phyloP scores from a whole-genome alignment of 306 rosid genomes.

The Gastrolobium bilobum region DNA sequence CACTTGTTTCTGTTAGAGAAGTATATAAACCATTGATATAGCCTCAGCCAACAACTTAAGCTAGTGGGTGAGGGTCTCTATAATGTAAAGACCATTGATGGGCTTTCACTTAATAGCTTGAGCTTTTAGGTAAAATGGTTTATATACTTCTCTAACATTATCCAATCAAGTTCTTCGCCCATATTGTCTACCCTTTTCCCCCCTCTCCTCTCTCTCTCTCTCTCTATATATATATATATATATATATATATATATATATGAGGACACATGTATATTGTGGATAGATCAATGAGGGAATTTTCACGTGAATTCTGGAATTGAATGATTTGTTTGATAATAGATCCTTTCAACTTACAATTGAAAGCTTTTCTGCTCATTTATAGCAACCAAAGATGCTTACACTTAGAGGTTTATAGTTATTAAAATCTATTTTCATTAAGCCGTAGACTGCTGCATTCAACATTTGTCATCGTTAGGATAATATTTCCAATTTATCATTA shows the following conservation, averaged over 20 bases:
- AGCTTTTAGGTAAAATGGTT: too few species aligned
- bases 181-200: not conserved
- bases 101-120: too few species aligned
- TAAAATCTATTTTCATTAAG: constrained; percentile 29
- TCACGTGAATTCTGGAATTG: constrained; percentile 32
- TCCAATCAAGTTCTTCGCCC: constrained; percentile 3
- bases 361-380: constrained; percentile 13
- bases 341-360: constrained; percentile 8
- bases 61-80: too few species aligned
- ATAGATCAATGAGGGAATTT: constrained; percentile 6
- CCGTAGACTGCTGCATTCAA: constrained; percentile 16
- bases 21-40: too few species aligned
- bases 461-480: constrained; percentile 10
- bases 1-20: not conserved
- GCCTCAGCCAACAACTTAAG: too few species aligned
- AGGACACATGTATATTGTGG: not conserved
- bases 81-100: too few species aligned
- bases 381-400: constrained; percentile 20
- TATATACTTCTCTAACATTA: not conserved
- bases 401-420: not conserved
- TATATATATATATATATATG: too few species aligned
- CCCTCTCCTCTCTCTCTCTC: not conserved
- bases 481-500: constrained; percentile 21
- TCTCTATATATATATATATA: not conserved
- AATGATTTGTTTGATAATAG: constrained; percentile 30